Percentiles rank a stretch among this genome's conserved stretches.
phyloP scores from a whole-genome alignment of 306 rosid species.

The Inga laurina region DNA sequence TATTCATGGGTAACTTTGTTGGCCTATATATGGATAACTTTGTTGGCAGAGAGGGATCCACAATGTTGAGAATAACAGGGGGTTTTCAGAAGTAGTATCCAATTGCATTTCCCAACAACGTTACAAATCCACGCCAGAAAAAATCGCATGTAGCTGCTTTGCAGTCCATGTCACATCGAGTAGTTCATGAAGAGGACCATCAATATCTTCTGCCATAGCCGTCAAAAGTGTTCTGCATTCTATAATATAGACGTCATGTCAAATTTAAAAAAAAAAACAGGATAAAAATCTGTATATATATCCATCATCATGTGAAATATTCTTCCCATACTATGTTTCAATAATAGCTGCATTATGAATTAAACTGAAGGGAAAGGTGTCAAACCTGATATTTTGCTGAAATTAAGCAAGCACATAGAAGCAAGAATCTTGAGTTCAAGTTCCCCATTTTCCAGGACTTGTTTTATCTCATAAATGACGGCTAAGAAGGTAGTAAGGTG shows the following conservation, averaged over 20 bases:
- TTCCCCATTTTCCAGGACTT: conserved; percentile 48
- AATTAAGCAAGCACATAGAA: conserved; percentile 67
- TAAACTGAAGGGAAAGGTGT: conserved; percentile 1
- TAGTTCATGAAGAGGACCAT: conserved; percentile 56
- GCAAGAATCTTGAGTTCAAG: conserved; percentile 69
- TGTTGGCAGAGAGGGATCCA: neutral
- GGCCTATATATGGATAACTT: too few species aligned
- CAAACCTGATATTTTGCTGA: conserved; percentile 79
- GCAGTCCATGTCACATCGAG: conserved; percentile 68
- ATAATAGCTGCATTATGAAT: neutral
- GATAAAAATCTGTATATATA: neutral
- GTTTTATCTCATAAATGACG: conserved; percentile 52
- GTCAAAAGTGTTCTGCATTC: conserved; percentile 66
- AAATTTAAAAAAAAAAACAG: neutral
- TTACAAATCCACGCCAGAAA: conserved; percentile 46
- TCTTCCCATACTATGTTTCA: neutral
- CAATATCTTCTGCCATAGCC: conserved; percentile 60
- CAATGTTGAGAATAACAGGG: neutral
- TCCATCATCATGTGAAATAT: neutral
- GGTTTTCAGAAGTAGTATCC: neutral
- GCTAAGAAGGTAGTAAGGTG: conserved; percentile 56
- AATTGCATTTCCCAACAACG: neutral
- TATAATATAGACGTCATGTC: conserved; percentile 28
- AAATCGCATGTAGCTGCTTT: conserved; percentile 51
- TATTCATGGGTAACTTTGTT: too few species aligned